Base-by-base conservation (phyloP, 805 yeast species). In the Saccharomyces eubayanus region DNA sequence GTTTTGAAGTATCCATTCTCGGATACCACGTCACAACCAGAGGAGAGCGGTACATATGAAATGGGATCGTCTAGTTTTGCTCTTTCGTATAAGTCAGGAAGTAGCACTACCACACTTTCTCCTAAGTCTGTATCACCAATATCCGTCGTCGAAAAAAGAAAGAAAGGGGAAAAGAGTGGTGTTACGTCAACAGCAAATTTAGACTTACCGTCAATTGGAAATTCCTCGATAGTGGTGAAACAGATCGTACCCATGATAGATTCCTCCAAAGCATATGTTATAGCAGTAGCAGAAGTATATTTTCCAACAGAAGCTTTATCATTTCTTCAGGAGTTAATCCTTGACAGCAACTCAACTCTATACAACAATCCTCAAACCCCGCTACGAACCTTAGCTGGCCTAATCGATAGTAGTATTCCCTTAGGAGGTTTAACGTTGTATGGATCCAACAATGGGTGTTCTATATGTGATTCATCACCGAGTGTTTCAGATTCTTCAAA, bases 211-310 rank as follows among this genome's bases (percentile, higher is more conserved):
- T 16, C 20, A 16, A 16, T 36, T 16, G 24, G 20, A 11, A 16
- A 21, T 11, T 36, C 43, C 11, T 36, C 43, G 16, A 36, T 36
- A 36, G 43, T 9, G 21, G 89, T 90, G 60, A 74, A 75, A 57
- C 79, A 84, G 64, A 78, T 91, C 60, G 82, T 85, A 58, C 97
- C 97, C 28, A 85, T 83, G 70, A 77, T 84, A n/a, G 77, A 87
- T 2, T 51, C 74, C 1, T 74, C 71, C 24, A 76, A 76, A 49
- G 72, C 73, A 31, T 91, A 88, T 69, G 79, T 89, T 58, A 87
- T 87, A 53, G 85, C 97, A 0, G 85, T 90, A 54, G 97, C 97
- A 4, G 85, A 85, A 66, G 84, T 89, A 53, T 88, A 86, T 66
- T 84, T 89, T 72, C 95, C 95, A n/a, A 64, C 70, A 11, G 67